Base-by-base conservation (phyloP, 108 stramenopile genomes). In the Nannochloropsis oceanica region DNA sequence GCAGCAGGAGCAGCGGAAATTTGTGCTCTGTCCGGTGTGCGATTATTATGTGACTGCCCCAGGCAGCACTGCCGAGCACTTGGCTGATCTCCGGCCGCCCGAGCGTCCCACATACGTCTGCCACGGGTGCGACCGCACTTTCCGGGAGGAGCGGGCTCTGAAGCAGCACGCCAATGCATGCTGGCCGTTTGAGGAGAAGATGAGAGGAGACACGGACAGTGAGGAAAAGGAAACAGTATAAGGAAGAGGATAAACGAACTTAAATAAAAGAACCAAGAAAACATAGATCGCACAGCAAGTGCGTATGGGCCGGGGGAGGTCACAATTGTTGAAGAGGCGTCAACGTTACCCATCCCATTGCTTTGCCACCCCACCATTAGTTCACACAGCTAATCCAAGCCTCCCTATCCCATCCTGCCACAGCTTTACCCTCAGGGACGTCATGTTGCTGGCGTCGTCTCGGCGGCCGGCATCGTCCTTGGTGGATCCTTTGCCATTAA, bases 1-100 rank as follows among this genome's bases (percentile, higher is more conserved):
- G 20, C 25, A 44, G 26, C 10, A 24, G 79, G 24, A 34, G 34
- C 44, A 26, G 25, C 27, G 25, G 26, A 27, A 46, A 12, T 82
- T 43, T n/a, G 44, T 82, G 13, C 34, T 13, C 20, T 87, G 87
- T 44, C 34, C 43, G 5, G 80, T 87, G n/a, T 87, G 87, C 43
- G 87, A 83, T 43, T 87, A 44, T 25, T 84, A 82, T 50, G 83
- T 87, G 13, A 25, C 84, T 43, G 27, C 34, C 26, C 43, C 59
- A 43, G 80, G 27, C 22, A 27, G 84, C 44, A 25, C 80, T 12
- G 80, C n/a, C 43, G 79, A 81, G 80, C 87, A 87, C 84, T 80
- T 87, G 25, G 83, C 79, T 27, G 84, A 87, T 80, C 87, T 87
- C 11, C 79, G 87, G 27, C 87, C 87, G 0, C 87, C 87, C 22